Conservation (phyloP, 331 rosid species). For the Cydonia oblonga region DNA sequence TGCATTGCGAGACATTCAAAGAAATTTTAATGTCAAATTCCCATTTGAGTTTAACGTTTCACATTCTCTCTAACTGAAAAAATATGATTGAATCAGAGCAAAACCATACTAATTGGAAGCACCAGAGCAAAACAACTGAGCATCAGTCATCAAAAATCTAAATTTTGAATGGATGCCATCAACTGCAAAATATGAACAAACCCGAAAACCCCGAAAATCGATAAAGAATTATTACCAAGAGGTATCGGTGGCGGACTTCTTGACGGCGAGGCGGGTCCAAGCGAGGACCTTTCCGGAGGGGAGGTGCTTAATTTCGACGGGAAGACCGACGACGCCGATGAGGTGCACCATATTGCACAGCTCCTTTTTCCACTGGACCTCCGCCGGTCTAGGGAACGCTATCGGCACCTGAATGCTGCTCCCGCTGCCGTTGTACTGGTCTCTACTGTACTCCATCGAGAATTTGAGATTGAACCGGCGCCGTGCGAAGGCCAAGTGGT, state of each 20-base stretch:
- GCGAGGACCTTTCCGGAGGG: conserved; percentile 72
- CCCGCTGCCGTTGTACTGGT: conserved; percentile 8
- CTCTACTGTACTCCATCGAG: conserved; percentile 22
- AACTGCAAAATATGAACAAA: not conserved
- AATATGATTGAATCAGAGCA: not conserved
- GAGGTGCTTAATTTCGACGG: conserved; percentile 60
- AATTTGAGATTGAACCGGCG: conserved; percentile 28
- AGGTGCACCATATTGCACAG: conserved; percentile 64
- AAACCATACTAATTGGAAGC: not conserved
- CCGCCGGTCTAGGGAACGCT: conserved; percentile 52
- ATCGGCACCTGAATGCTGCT: conserved; percentile 8
- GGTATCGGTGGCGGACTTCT: conserved; percentile 56
- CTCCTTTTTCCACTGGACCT: conserved; percentile 81
- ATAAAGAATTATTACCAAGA: conserved; percentile 32
- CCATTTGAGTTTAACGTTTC: not conserved
- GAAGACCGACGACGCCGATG: conserved; percentile 55
- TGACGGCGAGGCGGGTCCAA: conserved; percentile 77
- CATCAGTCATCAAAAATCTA: not conserved
- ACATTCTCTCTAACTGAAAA: no score
- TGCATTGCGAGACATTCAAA: not conserved
- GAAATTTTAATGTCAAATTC: no score
- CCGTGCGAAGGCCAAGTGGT: conserved; percentile 8
- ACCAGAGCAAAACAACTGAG: not conserved
- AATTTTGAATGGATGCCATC: not conserved
- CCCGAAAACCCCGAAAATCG: not conserved